Base-by-base conservation (phyloP, 2,329 filamentous ascomycete genomes). In the Aspergillaceae sp. region DNA sequence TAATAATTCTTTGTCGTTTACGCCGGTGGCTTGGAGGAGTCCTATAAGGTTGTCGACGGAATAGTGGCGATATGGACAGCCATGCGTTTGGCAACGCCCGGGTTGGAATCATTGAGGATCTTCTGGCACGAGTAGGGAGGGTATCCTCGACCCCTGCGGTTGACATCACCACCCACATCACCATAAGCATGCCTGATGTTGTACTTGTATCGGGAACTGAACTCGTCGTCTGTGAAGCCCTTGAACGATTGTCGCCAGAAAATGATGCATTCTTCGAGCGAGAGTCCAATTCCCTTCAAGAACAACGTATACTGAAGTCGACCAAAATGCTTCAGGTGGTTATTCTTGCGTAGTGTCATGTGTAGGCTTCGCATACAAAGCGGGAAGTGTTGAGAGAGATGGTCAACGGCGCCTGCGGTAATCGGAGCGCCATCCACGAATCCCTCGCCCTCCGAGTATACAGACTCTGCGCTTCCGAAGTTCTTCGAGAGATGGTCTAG, bases 141-240 rank as follows among this genome's bases (percentile, higher is more conserved):
- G 65, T 96, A 96, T 19, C 91, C 91, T 45, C 86, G 79, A 37
- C 89, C 86, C 45, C 91, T 80, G 30, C 91, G 80, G 62, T 94
- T 96, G 19, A 82, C 77, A 67, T 97, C 91, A 48, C 91, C 91
- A 45, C 92, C 92, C 0, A 97, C 92, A 59, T 97, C 91, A 54
- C 92, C 92, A 65, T 97, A 98, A 0, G 76, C 69, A 75, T 98
- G 91, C n/a, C 90, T 86, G 48, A 97, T 80, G 64, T 98, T 97
- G 76, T 98, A 98, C 40, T 86, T 80, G 71, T 98, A 97, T 63
- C 96, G 89, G 63, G 96, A 97, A 69, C 94, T 94, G 77, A 97
- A 98, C 33, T 84, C 84, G 59, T 97, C 91, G 60, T 97, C 92
- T 0, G 87, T 90, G 53, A 94, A 81, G 55, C 88, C 85, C 63